phyloP scores from a whole-genome alignment of 176 grass and related monocot genomes.

The Triticum turgidum region DNA sequence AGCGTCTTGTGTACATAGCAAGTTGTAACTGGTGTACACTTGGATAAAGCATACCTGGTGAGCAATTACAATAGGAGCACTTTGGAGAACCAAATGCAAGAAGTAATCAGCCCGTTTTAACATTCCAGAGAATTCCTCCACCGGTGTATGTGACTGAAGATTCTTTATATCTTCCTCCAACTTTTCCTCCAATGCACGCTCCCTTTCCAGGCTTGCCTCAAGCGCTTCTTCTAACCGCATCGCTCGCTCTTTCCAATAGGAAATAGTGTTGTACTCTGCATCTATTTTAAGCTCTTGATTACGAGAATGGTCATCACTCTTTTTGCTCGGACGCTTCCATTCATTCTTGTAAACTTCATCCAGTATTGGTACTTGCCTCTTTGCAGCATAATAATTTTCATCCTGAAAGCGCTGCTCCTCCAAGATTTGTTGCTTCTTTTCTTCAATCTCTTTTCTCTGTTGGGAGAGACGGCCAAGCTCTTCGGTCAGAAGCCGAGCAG shows the following conservation, averaged over 20 bases:
- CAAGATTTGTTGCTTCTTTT: conserved; percentile 75
- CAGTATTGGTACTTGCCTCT: conserved; percentile 65
- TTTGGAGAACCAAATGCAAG: conserved; percentile 95
- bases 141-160: conserved; percentile 65
- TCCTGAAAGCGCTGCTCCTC: conserved; percentile 62
- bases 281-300: conserved; percentile 68
- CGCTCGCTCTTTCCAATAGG: conserved; percentile 71
- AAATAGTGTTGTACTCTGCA: conserved; percentile 46
- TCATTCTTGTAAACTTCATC: conserved; percentile 73
- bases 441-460: conserved; percentile 77
- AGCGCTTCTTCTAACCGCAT: conserved; percentile 57
- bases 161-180: conserved; percentile 64
- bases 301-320: conserved; percentile 40
- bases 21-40: conserved; percentile 28
- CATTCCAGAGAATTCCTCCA: conserved; percentile 75
- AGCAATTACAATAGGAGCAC: conserved; percentile 87
- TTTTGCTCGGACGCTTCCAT: conserved; percentile 51
- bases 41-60: conserved; percentile 65
- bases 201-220: conserved; percentile 70
- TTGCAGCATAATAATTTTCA: conserved; percentile 67
- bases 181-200: conserved; percentile 53
- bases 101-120: conserved; percentile 92
- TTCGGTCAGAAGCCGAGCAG: conserved; percentile 60
- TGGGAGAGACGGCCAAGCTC: conserved; percentile 59
- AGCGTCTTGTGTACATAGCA: neutral